phyloP scores from a whole-genome alignment of 352 stramenopile genomes.

The Peronospora farinosa region DNA sequence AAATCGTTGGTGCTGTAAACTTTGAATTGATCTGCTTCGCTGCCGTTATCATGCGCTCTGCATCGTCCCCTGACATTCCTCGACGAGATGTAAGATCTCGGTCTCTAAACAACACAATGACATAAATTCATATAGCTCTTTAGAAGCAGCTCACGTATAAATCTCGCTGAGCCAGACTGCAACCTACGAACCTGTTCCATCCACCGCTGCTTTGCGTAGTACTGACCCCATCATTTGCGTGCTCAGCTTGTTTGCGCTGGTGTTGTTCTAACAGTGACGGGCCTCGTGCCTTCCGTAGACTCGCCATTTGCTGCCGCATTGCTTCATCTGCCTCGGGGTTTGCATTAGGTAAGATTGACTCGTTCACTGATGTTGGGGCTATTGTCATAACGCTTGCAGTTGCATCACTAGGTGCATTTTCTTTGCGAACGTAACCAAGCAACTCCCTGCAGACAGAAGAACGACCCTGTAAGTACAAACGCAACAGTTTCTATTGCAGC shows the following conservation, averaged over 20 bases:
- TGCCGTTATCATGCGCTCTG: conserved; percentile 64
- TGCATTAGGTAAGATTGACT: conserved; percentile 59
- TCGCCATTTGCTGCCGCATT: conserved; percentile 68
- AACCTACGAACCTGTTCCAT: conserved; percentile 57
- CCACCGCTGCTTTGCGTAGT: conserved; percentile 15
- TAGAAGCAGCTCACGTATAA: neutral
- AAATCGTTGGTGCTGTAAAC: conserved; percentile 78
- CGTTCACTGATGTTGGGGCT: conserved; percentile 34
- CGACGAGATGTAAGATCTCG: conserved; percentile 56
- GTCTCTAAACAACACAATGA: conserved; percentile 34
- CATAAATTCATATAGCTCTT: neutral
- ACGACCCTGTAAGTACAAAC: conserved; percentile 5
- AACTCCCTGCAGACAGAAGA: conserved; percentile 45
- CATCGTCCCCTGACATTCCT: conserved; percentile 63
- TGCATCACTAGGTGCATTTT: conserved; percentile 43
- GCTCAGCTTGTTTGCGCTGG: conserved; percentile 58
- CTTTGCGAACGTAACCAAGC: conserved; percentile 70
- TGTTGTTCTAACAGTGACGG: conserved; percentile 76
- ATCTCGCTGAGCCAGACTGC: neutral
- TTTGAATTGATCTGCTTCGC: conserved; percentile 81
- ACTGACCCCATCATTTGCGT: conserved; percentile 21
- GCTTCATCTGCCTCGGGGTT: conserved; percentile 61
- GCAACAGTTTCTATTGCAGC: neutral
- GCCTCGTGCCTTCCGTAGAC: conserved; percentile 43
- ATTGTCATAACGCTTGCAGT: conserved; percentile 14